Evolutionary conservation across 148 eudicot species (phyloP), one percentile per base, ranked within the genome.

Genomic region (Vaccinium macrocarpon): DNA sequence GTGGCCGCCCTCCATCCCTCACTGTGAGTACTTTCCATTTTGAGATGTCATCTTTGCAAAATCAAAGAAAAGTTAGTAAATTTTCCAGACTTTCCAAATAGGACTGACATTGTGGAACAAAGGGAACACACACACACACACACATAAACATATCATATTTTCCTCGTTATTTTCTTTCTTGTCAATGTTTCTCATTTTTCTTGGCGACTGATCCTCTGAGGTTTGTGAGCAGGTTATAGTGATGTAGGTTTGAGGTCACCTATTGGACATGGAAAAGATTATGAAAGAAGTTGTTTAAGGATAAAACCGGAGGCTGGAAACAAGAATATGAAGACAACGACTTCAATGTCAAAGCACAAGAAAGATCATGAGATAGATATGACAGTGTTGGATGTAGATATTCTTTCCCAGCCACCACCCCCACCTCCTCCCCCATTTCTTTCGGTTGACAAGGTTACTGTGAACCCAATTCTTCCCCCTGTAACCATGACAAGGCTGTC

Each of bases 291-390:
- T 71, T 42, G 79, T 64, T 50, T 78, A 51, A 42, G 76, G 38
- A 13, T 55, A 62, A 82, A 48, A 35, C 53, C 86, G 10, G 75
- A 77, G 53, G 32, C 77, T 46, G 51, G 25, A 61, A 80, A 82
- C 27, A 85, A 50, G 13, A 82, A 71, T 59, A 71, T 56, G 46
- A 83, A 86, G 46, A 84, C 84, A 79, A 83, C 74, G 56, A 61
- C 88, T 80, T 66, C 90, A 51, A 76, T 79, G 78, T 68, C 87
- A 82, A 85, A 86, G 84, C 83, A 56, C 46, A 90, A 86, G 83
- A 91, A 87, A 68, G 90, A 92, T 86, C 94, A 92, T 80, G 84
- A 83, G 73, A 92, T 93, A 76, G 95, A 97, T 84, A 91, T 94
- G 89, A 86, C 86, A 5, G 82, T 68, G 38, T 84, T 78, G 8